Evolutionary conservation across 257 asterid genomes (phyloP).

Genomic region (Nicotiana otophora): DNA sequence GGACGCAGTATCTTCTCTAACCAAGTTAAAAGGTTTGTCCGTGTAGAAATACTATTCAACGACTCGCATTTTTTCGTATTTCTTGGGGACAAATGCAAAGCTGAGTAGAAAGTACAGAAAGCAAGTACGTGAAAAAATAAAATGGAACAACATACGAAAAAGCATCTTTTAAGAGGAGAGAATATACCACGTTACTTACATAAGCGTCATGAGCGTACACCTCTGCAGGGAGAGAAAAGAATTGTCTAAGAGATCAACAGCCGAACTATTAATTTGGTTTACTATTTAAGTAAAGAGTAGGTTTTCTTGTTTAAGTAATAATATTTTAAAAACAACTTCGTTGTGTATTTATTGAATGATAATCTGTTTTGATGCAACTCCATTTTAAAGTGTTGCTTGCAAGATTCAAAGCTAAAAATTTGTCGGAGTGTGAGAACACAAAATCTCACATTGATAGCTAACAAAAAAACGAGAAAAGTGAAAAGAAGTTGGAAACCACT

Average conservation of each 20-base stretch:
- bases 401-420: conserved; percentile 15
- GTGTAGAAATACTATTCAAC: neutral
- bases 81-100: neutral
- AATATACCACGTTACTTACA: neutral
- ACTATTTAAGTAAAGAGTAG: neutral
- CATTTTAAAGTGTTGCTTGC: conserved; percentile 25
- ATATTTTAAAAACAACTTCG: too few relatives aligned
- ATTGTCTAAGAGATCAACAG: neutral
- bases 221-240: neutral
- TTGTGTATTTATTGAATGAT: too few relatives aligned
- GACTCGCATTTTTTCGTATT: neutral
- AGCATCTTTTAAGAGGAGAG: neutral
- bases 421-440: too few relatives aligned
- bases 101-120: neutral
- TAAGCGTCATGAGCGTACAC: neutral
- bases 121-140: neutral
- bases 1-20: too few relatives aligned
- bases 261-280: neutral
- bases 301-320: neutral
- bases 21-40: neutral
- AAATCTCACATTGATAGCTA: too few relatives aligned
- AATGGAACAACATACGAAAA: neutral
- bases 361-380: neutral
- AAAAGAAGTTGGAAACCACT: too few relatives aligned
- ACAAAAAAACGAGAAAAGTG: too few relatives aligned